A percentile compares a stretch with the other conserved stretches of the same genome.
phyloP scores from a whole-genome alignment of 2,329 filamentous ascomycete genomes.

The Aphanoascus verrucosus region DNA sequence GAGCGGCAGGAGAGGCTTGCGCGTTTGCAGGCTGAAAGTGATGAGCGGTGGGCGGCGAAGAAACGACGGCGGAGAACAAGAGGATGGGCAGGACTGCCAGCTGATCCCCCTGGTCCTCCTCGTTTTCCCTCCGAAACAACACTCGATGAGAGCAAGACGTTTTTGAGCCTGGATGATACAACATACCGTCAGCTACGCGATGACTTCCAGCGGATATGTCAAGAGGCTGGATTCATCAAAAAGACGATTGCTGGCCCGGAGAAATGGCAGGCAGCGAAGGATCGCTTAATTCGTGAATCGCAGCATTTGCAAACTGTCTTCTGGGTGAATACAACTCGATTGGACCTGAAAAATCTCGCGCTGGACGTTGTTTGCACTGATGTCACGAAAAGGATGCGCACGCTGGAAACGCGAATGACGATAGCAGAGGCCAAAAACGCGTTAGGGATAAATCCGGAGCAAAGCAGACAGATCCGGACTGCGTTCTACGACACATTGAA shows the following conservation, averaged over 20 bases:
- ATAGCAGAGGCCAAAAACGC: slow-evolving; percentile 64
- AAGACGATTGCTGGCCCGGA: slow-evolving; percentile 66
- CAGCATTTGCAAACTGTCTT: slow-evolving; percentile 54
- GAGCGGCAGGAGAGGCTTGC: slow-evolving; percentile 47
- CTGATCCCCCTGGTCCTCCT: slow-evolving; percentile 56
- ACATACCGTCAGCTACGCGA: slow-evolving; percentile 56
- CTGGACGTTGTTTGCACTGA: slow-evolving; percentile 71
- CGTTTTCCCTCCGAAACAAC: slow-evolving; percentile 76
- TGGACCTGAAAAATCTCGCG: slow-evolving; percentile 55
- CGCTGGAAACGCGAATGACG: slow-evolving; percentile 54
- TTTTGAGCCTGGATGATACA: slow-evolving; percentile 52
- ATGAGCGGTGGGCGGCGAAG: slow-evolving; percentile 50
- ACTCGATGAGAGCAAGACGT: slow-evolving; percentile 64
- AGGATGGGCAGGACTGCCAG: slow-evolving; percentile 56
- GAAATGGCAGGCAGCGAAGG: slow-evolving; percentile 61
- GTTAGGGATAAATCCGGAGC: slow-evolving; percentile 57
- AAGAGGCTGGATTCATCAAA: slow-evolving; percentile 56
- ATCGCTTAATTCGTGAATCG: slow-evolving; percentile 53
- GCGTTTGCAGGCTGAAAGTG: slow-evolving; percentile 48
- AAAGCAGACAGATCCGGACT: slow-evolving; percentile 54
- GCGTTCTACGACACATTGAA: slow-evolving; percentile 57
- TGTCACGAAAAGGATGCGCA: slow-evolving; percentile 69
- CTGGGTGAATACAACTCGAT: slow-evolving; percentile 46
- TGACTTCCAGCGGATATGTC: slow-evolving; percentile 60
- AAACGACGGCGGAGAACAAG: slow-evolving; percentile 59